These are phyloP conservation scores for Yamadazyma friedrichii DNA, from an alignment of 1,139 yeast species.

Conservation along the genomic window DNA sequence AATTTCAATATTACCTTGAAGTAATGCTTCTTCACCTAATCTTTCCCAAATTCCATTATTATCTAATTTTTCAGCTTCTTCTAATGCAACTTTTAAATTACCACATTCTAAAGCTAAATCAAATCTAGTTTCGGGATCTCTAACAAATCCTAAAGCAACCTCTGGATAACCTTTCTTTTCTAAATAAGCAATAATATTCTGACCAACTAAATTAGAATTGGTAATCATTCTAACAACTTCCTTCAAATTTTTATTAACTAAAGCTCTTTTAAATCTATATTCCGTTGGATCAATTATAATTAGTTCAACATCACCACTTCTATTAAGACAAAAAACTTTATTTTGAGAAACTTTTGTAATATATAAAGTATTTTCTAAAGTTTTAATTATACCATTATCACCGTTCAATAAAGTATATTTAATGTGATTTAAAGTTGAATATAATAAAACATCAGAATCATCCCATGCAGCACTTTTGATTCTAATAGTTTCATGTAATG, in stretches of 20 bases:
- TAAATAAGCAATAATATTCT: constrained; percentile 90
- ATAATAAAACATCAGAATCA: constrained; percentile 85
- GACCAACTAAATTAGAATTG: constrained; percentile 91
- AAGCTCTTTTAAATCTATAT: constrained; percentile 91
- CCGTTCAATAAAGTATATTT: constrained; percentile 92
- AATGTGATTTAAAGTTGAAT: constrained; percentile 93
- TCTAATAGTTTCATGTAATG: constrained; percentile 95
- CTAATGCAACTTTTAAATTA: constrained; percentile 81
- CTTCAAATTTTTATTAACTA: constrained; percentile 83
- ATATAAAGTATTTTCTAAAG: constrained; percentile 88
- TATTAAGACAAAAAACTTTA: constrained; percentile 75
- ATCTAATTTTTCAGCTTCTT: constrained; percentile 80
- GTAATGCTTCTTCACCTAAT: constrained; percentile 81
- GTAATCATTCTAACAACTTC: constrained; percentile 91
- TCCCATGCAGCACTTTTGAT: constrained; percentile 99
- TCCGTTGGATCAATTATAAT: constrained; percentile 91
- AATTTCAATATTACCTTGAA: constrained; percentile 83
- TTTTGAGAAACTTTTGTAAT: constrained; percentile 70
- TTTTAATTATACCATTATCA: constrained; percentile 90
- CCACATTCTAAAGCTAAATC: constrained; percentile 95
- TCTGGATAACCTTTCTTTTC: constrained; percentile 96
- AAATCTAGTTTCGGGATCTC: constrained; percentile 94
- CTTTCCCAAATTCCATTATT: constrained; percentile 73
- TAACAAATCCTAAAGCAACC: constrained; percentile 90
- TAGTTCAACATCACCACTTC: constrained; percentile 81